Percentiles rank a stretch among this genome's conserved stretches.
Conservation (phyloP, 495 filamentous ascomycete species). For the Penicillium alfredii region DNA sequence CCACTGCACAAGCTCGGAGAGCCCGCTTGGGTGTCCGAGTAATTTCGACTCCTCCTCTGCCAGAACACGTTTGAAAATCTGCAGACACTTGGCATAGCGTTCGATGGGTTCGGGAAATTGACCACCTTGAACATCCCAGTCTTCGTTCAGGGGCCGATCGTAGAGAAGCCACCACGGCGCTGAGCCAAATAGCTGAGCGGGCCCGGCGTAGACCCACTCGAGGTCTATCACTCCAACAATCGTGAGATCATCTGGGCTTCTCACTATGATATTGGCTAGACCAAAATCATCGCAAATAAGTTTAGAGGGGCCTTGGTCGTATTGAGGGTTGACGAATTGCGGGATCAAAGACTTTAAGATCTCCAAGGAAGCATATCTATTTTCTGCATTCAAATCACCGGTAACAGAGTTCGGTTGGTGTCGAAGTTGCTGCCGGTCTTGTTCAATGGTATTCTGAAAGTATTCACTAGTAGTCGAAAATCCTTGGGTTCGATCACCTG, state of each 20-base stretch:
- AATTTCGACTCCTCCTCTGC: slow-evolving; percentile 32
- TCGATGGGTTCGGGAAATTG: slow-evolving; percentile 15
- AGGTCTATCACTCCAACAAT: slow-evolving; percentile 33
- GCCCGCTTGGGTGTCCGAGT: slow-evolving; percentile 19
- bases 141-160: slow-evolving; percentile 20
- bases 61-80: slow-evolving; percentile 24
- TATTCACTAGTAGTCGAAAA: slow-evolving; percentile 27
- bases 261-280: slow-evolving; percentile 32
- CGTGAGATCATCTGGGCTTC: slow-evolving; percentile 24
- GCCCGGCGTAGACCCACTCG: slow-evolving; percentile 33
- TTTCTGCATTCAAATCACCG: slow-evolving; percentile 19
- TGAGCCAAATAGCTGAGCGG: slow-evolving; percentile 30
- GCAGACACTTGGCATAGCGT: slow-evolving; percentile 28
- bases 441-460: slow-evolving; percentile 24
- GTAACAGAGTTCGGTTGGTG: slow-evolving; percentile 27
- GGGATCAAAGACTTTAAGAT: slow-evolving; percentile 19
- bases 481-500: slow-evolving; percentile 27
- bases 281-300: slow-evolving; percentile 34
- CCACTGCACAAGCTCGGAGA: slow-evolving; percentile 27
- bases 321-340: slow-evolving; percentile 16
- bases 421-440: slow-evolving; percentile 31
- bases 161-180: slow-evolving; percentile 35
- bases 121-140: slow-evolving; percentile 20
- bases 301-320: slow-evolving; percentile 26
- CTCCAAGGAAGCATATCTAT: slow-evolving; percentile 22